A percentile compares a stretch with the other conserved stretches of the same genome.
Evolutionary conservation across 2,329 filamentous ascomycete species (phyloP).

Genomic region (Claviceps cyperi): DNA sequence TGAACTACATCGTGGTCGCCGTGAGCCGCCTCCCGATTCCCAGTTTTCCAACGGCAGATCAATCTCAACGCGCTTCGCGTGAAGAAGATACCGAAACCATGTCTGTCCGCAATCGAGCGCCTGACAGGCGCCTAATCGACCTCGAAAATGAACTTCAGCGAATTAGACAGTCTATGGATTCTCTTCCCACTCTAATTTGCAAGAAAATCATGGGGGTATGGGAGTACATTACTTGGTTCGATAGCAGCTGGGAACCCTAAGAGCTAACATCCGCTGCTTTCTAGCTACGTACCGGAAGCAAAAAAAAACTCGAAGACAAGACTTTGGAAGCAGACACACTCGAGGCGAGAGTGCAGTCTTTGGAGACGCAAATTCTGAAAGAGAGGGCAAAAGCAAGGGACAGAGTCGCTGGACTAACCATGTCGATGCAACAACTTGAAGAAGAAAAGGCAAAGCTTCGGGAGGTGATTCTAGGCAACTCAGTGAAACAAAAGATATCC

Average conservation of each 20-base stretch:
- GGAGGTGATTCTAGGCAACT: neutral
- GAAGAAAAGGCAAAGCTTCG: neutral
- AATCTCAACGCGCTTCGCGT: no score
- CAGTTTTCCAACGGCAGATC: no score
- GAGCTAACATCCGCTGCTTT: neutral
- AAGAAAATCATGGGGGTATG: no score
- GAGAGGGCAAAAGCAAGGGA: no score
- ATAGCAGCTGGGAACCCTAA: neutral
- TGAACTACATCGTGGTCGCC: no score
- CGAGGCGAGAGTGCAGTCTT: neutral
- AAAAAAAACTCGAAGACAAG: neutral
- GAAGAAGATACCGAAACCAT: no score
- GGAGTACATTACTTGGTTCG: neutral
- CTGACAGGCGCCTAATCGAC: accelerated
- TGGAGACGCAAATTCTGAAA: neutral
- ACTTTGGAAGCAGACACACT: neutral
- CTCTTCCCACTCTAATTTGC: no score
- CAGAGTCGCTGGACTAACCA: no score
- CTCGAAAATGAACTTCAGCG: no score
- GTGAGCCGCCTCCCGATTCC: no score
- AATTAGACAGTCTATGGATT: no score
- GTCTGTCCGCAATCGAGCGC: no score
- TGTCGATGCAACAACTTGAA: neutral
- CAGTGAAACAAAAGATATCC: neutral
- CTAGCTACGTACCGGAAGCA: neutral